phyloP scores from a whole-genome alignment of 2,329 filamentous ascomycete genomes.

The Elsinoe ampelina region DNA sequence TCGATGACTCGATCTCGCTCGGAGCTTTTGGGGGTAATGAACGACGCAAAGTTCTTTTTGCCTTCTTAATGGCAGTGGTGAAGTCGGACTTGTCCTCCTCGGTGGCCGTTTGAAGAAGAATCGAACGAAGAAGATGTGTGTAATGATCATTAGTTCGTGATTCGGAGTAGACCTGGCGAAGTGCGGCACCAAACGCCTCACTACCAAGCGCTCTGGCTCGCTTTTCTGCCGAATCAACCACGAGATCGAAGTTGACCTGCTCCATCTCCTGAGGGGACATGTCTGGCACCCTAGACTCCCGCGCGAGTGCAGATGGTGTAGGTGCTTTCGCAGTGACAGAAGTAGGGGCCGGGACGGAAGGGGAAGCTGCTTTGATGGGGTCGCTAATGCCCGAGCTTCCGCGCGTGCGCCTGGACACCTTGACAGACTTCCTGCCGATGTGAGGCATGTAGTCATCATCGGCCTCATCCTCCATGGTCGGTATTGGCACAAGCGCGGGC shows the following conservation, averaged over 20 bases:
- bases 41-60: conserved; percentile 26
- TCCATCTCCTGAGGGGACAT: conserved; percentile 2
- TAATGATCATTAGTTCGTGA: conserved; percentile 31
- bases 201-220: conserved; percentile 32
- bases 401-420: conserved; percentile 16
- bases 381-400: conserved; percentile 9
- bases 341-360: neutral
- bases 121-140: conserved; percentile 33
- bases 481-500: conserved; percentile 25
- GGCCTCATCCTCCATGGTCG: conserved; percentile 35
- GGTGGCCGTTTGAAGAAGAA: conserved; percentile 34
- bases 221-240: conserved; percentile 36
- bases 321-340: conserved; percentile 16
- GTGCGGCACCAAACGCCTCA: conserved; percentile 30
- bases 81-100: conserved; percentile 33
- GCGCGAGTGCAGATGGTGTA: conserved; percentile 17
- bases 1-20: conserved; percentile 17
- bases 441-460: conserved; percentile 39
- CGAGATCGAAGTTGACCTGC: conserved; percentile 16
- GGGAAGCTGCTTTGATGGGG: neutral
- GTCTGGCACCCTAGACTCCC: neutral
- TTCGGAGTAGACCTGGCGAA: conserved; percentile 35
- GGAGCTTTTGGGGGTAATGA: neutral
- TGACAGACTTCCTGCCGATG: conserved; percentile 27
- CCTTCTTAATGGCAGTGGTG: conserved; percentile 34